phyloP scores from a whole-genome alignment of 2,329 filamentous ascomycete genomes.

The Phaeomoniella chlamydospora region DNA sequence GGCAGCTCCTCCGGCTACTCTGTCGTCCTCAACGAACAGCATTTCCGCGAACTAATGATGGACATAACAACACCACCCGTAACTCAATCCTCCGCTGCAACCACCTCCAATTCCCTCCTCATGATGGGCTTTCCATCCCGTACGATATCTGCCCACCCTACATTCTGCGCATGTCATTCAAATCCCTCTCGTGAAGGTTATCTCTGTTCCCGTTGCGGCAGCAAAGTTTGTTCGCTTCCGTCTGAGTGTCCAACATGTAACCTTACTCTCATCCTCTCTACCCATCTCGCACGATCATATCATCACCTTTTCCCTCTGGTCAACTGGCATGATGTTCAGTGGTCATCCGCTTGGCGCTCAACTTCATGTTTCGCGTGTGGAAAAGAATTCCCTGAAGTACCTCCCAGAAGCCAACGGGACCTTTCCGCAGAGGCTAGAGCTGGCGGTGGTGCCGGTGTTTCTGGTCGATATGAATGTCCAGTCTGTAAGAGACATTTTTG shows the following conservation, averaged over 20 bases:
- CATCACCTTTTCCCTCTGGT: conserved; percentile 82
- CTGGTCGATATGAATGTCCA: conserved; percentile 67
- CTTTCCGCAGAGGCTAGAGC: conserved; percentile 17
- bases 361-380: conserved; percentile 67
- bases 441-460: conserved; percentile 69
- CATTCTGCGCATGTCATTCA: conserved; percentile 84
- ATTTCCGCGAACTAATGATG: conserved; percentile 82
- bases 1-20: conserved; percentile 60
- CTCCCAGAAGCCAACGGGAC: conserved; percentile 21
- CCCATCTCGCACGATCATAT: conserved; percentile 82
- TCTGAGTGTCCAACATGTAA: conserved; percentile 84
- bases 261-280: conserved; percentile 84
- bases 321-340: conserved; percentile 84
- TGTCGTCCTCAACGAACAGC: conserved; percentile 72
- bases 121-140: conserved; percentile 98
- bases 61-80: conserved; percentile 79
- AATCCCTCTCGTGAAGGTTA: conserved; percentile 73
- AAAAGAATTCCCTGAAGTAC: conserved; percentile 48
- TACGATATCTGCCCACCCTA: conserved; percentile 51
- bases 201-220: conserved; percentile 72
- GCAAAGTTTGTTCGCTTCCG: conserved; percentile 80
- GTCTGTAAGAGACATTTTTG: conserved; percentile 87
- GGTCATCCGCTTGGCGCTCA: conserved; percentile 52
- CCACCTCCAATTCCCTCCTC: conserved; percentile 46
- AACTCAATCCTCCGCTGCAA: conserved; percentile 31